A percentile compares a stretch with the other conserved stretches of the same genome.
These are phyloP conservation scores for Aspergillus oerlinghausenensis DNA, from an alignment of 2,329 filamentous ascomycete species.

Conservation along the genomic window DNA sequence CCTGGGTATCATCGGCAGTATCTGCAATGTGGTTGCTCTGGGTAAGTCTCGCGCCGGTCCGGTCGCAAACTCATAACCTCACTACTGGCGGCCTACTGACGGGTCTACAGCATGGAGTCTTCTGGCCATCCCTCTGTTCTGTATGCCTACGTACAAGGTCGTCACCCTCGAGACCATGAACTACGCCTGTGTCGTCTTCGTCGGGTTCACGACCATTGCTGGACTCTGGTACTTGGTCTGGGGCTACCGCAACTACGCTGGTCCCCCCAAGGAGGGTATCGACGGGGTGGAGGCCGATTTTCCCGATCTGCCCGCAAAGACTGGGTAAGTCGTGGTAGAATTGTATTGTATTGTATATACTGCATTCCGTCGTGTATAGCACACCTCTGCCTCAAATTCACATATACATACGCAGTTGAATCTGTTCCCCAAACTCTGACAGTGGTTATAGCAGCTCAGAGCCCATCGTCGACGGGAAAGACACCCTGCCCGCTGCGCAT, in stretches of 20 bases:
- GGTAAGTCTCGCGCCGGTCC: slow-evolving; percentile 44
- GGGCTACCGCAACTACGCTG: slow-evolving; percentile 57
- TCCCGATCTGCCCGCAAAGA: neutral
- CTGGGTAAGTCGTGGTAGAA: neutral
- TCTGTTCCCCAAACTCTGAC: too few relatives aligned
- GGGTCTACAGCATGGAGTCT: slow-evolving; percentile 51
- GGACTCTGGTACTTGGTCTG: slow-evolving; percentile 64
- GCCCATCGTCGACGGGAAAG: neutral
- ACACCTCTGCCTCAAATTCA: neutral
- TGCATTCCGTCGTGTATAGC: neutral
- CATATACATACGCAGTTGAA: too few relatives aligned
- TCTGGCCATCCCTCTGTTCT: slow-evolving; percentile 69
- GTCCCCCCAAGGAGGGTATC: slow-evolving; percentile 26
- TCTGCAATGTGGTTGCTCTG: slow-evolving; percentile 62
- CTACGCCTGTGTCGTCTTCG: slow-evolving; percentile 71
- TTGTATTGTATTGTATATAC: neutral
- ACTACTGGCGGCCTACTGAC: slow-evolving; percentile 3
- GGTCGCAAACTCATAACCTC: neutral
- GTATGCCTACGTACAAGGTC: slow-evolving; percentile 49
- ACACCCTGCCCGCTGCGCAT: too few relatives aligned
- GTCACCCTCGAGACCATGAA: slow-evolving; percentile 60
- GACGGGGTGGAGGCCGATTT: slow-evolving; percentile 3
- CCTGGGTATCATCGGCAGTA: slow-evolving; percentile 57
- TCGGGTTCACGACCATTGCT: slow-evolving; percentile 59
- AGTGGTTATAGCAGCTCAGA: neutral